These are phyloP conservation scores for Globisporangium lucens DNA, from an alignment of 352 stramenopile genomes.

Conservation along the genomic window DNA sequence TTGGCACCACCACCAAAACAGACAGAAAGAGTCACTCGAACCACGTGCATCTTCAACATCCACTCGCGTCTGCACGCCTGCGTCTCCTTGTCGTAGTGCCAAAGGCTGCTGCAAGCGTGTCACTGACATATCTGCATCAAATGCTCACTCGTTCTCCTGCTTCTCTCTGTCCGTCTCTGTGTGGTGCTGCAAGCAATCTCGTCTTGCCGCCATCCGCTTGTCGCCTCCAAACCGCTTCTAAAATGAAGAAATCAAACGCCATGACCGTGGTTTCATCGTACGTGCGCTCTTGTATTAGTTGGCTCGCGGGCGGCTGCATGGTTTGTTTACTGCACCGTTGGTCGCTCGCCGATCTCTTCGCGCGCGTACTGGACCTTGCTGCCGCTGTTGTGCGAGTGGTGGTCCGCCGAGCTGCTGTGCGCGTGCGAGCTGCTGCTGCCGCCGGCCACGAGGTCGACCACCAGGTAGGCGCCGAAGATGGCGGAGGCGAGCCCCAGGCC, in stretches of 20 bases:
- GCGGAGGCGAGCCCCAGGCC: slow-evolving; percentile 67
- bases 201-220: not conserved
- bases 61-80: not conserved
- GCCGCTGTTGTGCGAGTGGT: slow-evolving; percentile 30
- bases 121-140: not conserved
- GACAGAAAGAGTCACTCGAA: not conserved
- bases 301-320: not conserved
- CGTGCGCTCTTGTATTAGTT: not conserved
- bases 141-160: not conserved
- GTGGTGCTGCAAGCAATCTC: too few relatives aligned
- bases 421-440: slow-evolving; percentile 35
- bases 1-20: not conserved
- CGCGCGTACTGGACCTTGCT: slow-evolving; percentile 61
- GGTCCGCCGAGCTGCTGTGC: slow-evolving; percentile 19
- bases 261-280: not conserved
- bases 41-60: not conserved
- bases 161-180: not conserved
- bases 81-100: not conserved
- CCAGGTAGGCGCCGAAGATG: slow-evolving; percentile 81
- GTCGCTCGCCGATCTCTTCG: slow-evolving; percentile 56
- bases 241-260: not conserved
- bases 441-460: slow-evolving; percentile 56
- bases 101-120: not conserved
- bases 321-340: slow-evolving; percentile 36
- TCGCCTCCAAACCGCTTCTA: not conserved